phyloP scores from a whole-genome alignment of 2,329 filamentous ascomycete species.

The Aspergillus felis region DNA sequence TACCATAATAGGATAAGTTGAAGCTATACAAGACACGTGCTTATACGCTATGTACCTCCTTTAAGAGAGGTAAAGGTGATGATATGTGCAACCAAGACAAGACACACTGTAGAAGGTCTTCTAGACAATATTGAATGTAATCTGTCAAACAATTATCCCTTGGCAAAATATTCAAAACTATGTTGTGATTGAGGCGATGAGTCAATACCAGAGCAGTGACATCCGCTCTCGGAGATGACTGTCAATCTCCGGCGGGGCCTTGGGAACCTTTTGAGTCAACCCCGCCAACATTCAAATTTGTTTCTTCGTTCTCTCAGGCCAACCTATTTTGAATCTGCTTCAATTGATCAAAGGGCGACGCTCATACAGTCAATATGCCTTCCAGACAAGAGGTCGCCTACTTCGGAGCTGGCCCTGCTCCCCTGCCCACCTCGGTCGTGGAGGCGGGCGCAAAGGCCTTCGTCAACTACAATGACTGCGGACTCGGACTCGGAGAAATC shows the following conservation, averaged over 20 bases:
- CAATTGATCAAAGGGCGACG: not conserved
- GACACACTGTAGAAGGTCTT: not conserved
- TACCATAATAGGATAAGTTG: not conserved
- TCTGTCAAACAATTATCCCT: not conserved
- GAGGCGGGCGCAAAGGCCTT: conserved; percentile 72
- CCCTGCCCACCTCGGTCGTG: conserved; percentile 75
- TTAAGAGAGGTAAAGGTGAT: not conserved
- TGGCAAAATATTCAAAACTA: not conserved
- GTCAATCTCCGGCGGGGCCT: not conserved
- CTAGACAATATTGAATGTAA: not conserved
- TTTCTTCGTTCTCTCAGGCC: not conserved
- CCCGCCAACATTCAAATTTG: not conserved
- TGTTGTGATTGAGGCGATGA: not conserved
- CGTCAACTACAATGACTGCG: conserved; percentile 74
- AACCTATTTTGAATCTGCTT: not conserved
- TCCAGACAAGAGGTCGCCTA: conserved; percentile 69
- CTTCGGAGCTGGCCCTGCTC: conserved; percentile 88
- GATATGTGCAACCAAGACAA: not conserved
- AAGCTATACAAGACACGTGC: not conserved
- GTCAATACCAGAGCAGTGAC: not conserved
- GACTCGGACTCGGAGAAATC: conserved; percentile 83
- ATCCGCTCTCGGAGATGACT: not conserved
- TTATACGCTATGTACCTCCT: not conserved
- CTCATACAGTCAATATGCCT: not conserved
- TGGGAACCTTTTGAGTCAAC: not conserved